These are phyloP conservation scores for Pyrenula aspistea DNA, from an alignment of 495 filamentous ascomycete species.

Conservation along the genomic window DNA sequence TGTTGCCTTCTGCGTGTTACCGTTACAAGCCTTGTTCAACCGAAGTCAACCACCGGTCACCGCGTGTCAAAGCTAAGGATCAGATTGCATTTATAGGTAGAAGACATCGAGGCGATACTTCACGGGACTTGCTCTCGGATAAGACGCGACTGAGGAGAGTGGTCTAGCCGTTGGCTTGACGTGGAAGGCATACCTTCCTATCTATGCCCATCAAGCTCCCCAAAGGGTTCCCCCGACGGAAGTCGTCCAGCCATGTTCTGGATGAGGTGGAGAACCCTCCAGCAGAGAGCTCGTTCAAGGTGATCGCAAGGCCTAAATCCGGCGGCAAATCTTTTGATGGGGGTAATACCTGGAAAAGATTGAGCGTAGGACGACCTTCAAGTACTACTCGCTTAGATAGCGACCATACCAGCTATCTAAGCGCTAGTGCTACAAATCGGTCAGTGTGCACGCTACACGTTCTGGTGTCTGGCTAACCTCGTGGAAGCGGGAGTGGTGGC, in stretches of 20 bases:
- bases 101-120: too few species aligned
- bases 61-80: too few species aligned
- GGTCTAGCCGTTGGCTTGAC: not conserved
- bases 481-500: slow-evolving; percentile 46
- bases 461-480: slow-evolving; percentile 10
- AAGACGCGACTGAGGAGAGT: too few species aligned
- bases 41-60: too few species aligned
- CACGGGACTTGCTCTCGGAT: too few species aligned
- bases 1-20: not conserved
- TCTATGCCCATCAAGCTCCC: slow-evolving; percentile 60
- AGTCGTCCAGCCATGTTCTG: slow-evolving; percentile 53
- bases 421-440: slow-evolving; percentile 19
- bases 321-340: slow-evolving; percentile 37
- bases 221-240: slow-evolving; percentile 52
- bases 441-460: slow-evolving; percentile 27
- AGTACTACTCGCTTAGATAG: slow-evolving; percentile 41
- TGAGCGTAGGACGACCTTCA: slow-evolving; percentile 25
- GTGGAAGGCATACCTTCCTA: not conserved
- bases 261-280: slow-evolving; percentile 39
- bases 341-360: slow-evolving; percentile 26
- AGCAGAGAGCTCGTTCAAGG: slow-evolving; percentile 42
- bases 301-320: slow-evolving; percentile 41
- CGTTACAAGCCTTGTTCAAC: too few species aligned
- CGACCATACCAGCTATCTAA: slow-evolving; percentile 26
- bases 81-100: too few species aligned